Evolutionary conservation across 306 rosid species (phyloP), one percentile per base, ranked within the genome.

Genomic region (Boehmeria nivea): DNA sequence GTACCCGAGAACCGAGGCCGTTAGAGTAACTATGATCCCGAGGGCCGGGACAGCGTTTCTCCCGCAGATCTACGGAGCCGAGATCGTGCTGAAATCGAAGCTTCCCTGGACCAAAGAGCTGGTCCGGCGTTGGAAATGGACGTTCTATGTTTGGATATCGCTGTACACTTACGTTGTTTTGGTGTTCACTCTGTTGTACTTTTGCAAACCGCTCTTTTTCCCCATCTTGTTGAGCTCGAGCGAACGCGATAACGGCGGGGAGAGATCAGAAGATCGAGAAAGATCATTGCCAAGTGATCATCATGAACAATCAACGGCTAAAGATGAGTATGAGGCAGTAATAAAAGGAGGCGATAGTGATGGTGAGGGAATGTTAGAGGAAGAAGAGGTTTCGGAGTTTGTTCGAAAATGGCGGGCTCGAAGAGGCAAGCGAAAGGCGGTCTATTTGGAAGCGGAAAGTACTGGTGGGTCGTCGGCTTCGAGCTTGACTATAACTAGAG

Each of bases 111-210:
- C 72, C 0, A 84, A 80, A 72, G 73, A 84, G 14, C 27, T 91
- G 27, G 61, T 91, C 40, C 60, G 60, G 18, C 66, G 73, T 24
- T 87, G 98, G 98, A 87, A 67, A 56, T 87, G 95, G 96, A 82
- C 96, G 12, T 75, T 78, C 31, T 91, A 70, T 39, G 77, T 91
- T 45, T 91, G 96, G 98, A 60, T 65, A 1, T 70, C 94, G 64
- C 39, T 87, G 3, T 76, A 71, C 61, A 45, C 69, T 12, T 91
- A 80, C 73, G 21, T 69, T 26, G 6, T 73, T 50, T 58, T 84
- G 46, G 66, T 91, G 4, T 38, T 73, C 57, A 12, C 71, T 23
- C 69, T 82, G 1, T 2, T 84, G 7, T 61, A 43, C 42, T 76
- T 67, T 43, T 82, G 78, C 57, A 82, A 67, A 44, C 79, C 77